Evolutionary conservation across 1,284 basidiomycete species (phyloP).

Genomic region (Sporisorium sorghi): DNA sequence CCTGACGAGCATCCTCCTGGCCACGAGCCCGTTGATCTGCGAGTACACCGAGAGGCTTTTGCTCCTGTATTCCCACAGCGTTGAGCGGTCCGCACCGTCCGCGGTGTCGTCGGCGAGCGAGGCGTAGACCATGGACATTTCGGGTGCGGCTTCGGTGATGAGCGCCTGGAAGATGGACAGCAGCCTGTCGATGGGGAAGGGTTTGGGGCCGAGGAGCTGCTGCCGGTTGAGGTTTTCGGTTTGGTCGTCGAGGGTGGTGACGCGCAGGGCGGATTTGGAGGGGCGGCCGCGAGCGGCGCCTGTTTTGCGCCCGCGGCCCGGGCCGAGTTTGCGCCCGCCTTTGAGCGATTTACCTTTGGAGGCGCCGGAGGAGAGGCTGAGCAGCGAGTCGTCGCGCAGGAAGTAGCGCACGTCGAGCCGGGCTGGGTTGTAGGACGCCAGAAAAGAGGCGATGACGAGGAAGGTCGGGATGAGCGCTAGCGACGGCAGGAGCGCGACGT

Average conservation of each 20-base stretch:
- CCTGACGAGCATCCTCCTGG: slow-evolving; percentile 46
- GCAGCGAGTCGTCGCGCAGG: slow-evolving; percentile 54
- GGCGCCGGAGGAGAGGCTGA: slow-evolving; percentile 34
- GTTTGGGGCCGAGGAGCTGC: slow-evolving; percentile 80
- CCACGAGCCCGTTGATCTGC: slow-evolving; percentile 51
- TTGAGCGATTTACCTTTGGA: slow-evolving; percentile 38
- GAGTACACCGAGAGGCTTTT: slow-evolving; percentile 36
- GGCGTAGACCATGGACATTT: slow-evolving; percentile 63
- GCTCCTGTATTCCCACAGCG: slow-evolving; percentile 41
- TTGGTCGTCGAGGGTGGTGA: slow-evolving; percentile 40
- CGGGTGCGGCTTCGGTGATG: slow-evolving; percentile 82
- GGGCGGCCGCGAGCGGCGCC: slow-evolving; percentile 30
- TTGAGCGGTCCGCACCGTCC: slow-evolving; percentile 53
- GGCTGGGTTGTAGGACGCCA: slow-evolving; percentile 86
- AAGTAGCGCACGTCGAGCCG: slow-evolving; percentile 76
- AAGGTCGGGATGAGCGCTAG: slow-evolving; percentile 73
- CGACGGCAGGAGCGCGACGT: slow-evolving; percentile 32
- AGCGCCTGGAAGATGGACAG: slow-evolving; percentile 85
- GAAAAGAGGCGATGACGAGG: slow-evolving; percentile 82
- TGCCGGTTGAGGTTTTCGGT: slow-evolving; percentile 74
- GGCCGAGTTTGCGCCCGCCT: slow-evolving; percentile 36
- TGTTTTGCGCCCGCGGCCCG: slow-evolving; percentile 40
- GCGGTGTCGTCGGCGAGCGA: slow-evolving; percentile 57
- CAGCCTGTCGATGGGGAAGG: slow-evolving; percentile 85
- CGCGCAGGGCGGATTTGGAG: slow-evolving; percentile 24